A percentile compares a stretch with the other conserved stretches of the same genome.
phyloP scores from a whole-genome alignment of 768 basidiomycete species.

The Psilocybe cubensis region DNA sequence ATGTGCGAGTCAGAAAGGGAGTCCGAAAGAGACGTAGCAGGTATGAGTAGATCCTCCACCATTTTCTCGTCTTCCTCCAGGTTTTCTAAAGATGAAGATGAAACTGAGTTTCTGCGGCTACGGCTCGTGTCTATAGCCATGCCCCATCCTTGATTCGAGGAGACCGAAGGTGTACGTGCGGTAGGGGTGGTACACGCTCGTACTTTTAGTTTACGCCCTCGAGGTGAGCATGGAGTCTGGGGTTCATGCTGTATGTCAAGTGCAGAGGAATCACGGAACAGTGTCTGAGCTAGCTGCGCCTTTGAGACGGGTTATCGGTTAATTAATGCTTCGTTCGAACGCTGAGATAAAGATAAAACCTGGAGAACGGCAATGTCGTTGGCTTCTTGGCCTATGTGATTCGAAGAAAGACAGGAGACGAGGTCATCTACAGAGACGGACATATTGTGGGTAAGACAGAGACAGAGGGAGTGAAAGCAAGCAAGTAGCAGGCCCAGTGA shows the following conservation, averaged over 20 bases:
- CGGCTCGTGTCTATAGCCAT: neutral
- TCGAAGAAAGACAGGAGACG: conserved; percentile 14
- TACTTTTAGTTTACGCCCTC: neutral
- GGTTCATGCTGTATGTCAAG: neutral
- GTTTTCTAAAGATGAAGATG: neutral
- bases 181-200: conserved; percentile 7
- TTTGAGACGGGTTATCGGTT: neutral
- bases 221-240: neutral
- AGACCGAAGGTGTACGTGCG: conserved; percentile 8
- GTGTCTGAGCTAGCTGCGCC: conserved; percentile 10
- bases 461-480: neutral
- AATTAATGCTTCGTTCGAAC: neutral
- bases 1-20: neutral
- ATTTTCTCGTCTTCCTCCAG: conserved; percentile 12
- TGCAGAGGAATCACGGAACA: neutral
- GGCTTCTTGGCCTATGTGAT: conserved; percentile 15
- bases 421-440: conserved; percentile 14
- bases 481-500: neutral
- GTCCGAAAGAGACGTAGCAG: conserved; percentile 1
- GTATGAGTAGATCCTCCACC: conserved; percentile 14
- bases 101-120: neutral
- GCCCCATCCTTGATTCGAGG: neutral
- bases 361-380: conserved; percentile 11
- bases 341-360: neutral
- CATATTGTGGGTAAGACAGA: neutral